Evolutionary conservation across 345 rosid genomes (phyloP), one percentile per base, ranked within the genome.

Genomic region (Microcos paniculata): DNA sequence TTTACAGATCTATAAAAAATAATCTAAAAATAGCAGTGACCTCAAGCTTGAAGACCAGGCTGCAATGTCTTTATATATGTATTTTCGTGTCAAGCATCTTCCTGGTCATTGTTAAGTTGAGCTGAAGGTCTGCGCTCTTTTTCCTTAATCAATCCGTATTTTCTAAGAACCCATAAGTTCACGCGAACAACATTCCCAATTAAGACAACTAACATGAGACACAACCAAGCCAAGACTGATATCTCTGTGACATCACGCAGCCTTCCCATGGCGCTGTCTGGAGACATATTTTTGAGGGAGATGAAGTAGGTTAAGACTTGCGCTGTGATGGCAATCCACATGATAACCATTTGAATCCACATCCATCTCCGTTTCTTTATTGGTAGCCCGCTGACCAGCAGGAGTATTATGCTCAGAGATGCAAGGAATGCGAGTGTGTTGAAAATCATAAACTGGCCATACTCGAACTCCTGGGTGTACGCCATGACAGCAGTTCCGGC

Each of bases 401-500:
- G 63, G 31, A 82, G 77, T 23, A 78, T 82, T 30, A 78, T 78
- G 80, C 84, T 82, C 15, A 82, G 79, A 16, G 84, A 82, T 1
- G 82, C 73, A 24, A 82, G 71, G 72, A 82, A 78, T 16, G 77
- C 59, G 0, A 82, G 15, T 4, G 84, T 78, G 67, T 82, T 82
- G 74, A 67, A 75, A 38, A 78, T 75, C 77, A 78, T 57, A 28
- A 78, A 78, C 1, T 77, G 62, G 16, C 84, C 84, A 71, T 81
- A 78, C n/a, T 55, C 70, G 11, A 46, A 33, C 67, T 11, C 24
- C 56, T 76, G 66, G 26, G 26, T 69, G 30, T 79, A 69, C 23
- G 82, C 80, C 83, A 77, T 80, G n/a, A 82, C 53, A 9, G 77
- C 69, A 35, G 79, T 73, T 33, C 85, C 83, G 1, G 85, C 80